Conservation (phyloP, 768 basidiomycete genomes). For the Amanita subjunquillea region DNA sequence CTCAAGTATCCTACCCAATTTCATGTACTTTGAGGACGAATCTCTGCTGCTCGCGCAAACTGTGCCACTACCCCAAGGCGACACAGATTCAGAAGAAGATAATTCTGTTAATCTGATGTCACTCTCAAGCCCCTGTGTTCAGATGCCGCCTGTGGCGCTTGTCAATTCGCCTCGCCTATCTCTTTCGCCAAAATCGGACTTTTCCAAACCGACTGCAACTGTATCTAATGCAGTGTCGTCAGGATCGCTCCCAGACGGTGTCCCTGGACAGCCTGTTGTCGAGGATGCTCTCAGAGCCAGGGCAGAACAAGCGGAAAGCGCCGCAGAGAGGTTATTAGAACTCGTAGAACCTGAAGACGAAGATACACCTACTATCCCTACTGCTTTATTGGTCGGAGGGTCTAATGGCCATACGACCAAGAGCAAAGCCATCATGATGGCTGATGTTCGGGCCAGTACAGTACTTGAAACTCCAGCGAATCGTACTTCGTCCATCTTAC, state of each 20-base stretch:
- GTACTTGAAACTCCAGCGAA: slow-evolving; percentile 60
- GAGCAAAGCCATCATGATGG: slow-evolving; percentile 25
- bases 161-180: slow-evolving; percentile 34
- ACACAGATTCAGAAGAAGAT: slow-evolving; percentile 57
- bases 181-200: slow-evolving; percentile 42
- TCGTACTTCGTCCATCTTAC: slow-evolving; percentile 48
- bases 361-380: slow-evolving; percentile 42
- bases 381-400: slow-evolving; percentile 39
- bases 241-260: slow-evolving; percentile 31
- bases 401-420: slow-evolving; percentile 23
- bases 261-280: slow-evolving; percentile 38
- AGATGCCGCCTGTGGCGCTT: slow-evolving; percentile 23
- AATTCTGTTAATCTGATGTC: slow-evolving; percentile 55
- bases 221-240: slow-evolving; percentile 56
- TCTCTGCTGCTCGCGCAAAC: slow-evolving; percentile 60
- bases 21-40: slow-evolving; percentile 35
- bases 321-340: slow-evolving; percentile 81
- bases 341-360: slow-evolving; percentile 75
- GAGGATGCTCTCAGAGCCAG: slow-evolving; percentile 82
- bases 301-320: slow-evolving; percentile 90
- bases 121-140: slow-evolving; percentile 61
- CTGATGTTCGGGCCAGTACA: slow-evolving; percentile 18
- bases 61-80: slow-evolving; percentile 68
- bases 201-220: slow-evolving; percentile 35
- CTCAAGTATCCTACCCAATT: slow-evolving; percentile 32